These are phyloP conservation scores for Alternaria rosae DNA, from an alignment of 2,329 filamentous ascomycete species.

Conservation along the genomic window DNA sequence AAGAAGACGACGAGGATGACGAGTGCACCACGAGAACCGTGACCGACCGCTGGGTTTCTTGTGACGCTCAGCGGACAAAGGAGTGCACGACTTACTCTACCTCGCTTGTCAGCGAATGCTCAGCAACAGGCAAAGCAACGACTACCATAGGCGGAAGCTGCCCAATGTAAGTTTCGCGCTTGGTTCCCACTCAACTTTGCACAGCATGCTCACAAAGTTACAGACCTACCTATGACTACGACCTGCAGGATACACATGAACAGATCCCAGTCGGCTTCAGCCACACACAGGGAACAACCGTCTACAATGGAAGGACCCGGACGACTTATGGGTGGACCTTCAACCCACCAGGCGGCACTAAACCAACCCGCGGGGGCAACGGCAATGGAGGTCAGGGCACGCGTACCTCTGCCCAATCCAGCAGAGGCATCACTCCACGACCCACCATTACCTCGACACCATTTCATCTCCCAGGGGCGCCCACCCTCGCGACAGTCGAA, in stretches of 20 bases:
- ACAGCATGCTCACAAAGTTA: neutral
- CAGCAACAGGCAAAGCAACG: neutral
- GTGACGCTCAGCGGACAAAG: neutral
- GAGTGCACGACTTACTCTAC: neutral
- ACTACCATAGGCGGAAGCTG: neutral
- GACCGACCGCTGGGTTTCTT: neutral
- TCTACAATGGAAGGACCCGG: too few relatives aligned
- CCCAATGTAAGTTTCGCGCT: neutral
- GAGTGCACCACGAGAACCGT: neutral
- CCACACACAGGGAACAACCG: too few relatives aligned
- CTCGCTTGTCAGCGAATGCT: neutral
- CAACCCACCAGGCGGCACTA: too few relatives aligned
- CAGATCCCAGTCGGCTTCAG: too few relatives aligned
- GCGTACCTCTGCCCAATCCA: too few relatives aligned
- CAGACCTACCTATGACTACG: neutral
- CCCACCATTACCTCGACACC: too few relatives aligned
- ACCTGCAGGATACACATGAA: neutral
- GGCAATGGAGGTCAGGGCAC: too few relatives aligned
- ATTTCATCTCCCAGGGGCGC: too few relatives aligned
- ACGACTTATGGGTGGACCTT: too few relatives aligned
- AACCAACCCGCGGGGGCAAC: too few relatives aligned
- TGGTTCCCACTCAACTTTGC: neutral
- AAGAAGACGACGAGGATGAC: neutral
- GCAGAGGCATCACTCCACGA: too few relatives aligned
- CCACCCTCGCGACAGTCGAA: too few relatives aligned